A percentile compares a stretch with the other conserved stretches of the same genome.
phyloP scores from a whole-genome alignment of 495 filamentous ascomycete genomes.

The Neurospora sp. region DNA sequence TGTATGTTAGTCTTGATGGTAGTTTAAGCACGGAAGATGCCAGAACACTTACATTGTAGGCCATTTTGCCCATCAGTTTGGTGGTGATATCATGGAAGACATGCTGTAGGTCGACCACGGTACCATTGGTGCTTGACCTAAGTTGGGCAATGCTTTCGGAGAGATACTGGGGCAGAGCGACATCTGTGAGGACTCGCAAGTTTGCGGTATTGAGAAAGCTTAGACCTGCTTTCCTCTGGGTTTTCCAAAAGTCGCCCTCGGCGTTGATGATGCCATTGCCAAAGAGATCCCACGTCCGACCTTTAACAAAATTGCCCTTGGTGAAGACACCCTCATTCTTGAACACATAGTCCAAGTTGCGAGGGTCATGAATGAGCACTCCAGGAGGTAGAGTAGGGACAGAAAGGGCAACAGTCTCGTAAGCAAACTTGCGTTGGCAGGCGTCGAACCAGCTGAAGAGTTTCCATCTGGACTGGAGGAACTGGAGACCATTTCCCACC shows the following conservation, averaged over 20 bases:
- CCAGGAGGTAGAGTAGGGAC: constrained; percentile 49
- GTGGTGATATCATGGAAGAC: constrained; percentile 52
- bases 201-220: constrained; percentile 48
- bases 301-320: constrained; percentile 49
- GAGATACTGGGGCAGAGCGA: constrained; percentile 42
- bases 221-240: constrained; percentile 49
- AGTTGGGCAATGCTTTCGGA: constrained; percentile 28
- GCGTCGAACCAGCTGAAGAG: constrained; percentile 50
- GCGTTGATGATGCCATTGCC: constrained; percentile 54
- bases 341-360: constrained; percentile 49
- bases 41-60: constrained; percentile 39
- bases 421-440: constrained; percentile 42
- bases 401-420: constrained; percentile 45
- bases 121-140: constrained; percentile 8
- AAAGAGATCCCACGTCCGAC: constrained; percentile 49
- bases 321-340: constrained; percentile 47
- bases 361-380: constrained; percentile 49
- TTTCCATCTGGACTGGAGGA: constrained; percentile 45
- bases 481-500: constrained; percentile 48
- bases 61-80: constrained; percentile 50
- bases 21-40: background rate
- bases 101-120: constrained; percentile 40
- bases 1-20: constrained; percentile 1
- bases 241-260: constrained; percentile 50
- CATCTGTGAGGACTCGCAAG: constrained; percentile 44